Evolutionary conservation across 2,329 filamentous ascomycete genomes (phyloP), one percentile per base, ranked within the genome.

Genomic region (Pseudopyrenochaeta lycopersici): DNA sequence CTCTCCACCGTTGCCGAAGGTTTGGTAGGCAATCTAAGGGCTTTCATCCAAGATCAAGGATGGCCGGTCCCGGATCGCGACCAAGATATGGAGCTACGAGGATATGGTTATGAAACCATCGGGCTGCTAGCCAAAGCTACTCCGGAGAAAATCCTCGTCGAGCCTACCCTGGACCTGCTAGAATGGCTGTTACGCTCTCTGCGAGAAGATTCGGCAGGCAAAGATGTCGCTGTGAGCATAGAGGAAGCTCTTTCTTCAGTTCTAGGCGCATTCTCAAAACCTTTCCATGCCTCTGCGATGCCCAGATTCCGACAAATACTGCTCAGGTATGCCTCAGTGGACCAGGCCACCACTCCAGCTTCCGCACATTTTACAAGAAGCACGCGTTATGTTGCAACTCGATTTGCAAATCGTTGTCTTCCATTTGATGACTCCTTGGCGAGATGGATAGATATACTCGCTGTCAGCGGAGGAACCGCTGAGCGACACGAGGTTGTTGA

Each of bases 341-440:
- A 49, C 14, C 52, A 63, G 42, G 32, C 53, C 2, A 57, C 49
- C 10, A 56, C 57, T 3, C 62, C 60, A 42, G 63, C 56, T 62
- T 58, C 69, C 56, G 31, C 84, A 89, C 62, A 64, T 20, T 66
- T 72, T 39, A 63, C 63, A 21, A 67, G 73, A 57, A 93, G 90
- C 66, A 90, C 90, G 30, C 87, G 91, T 7, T 95, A 93, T 76
- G 89, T 91, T 17, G 89, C 89, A 20, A 88, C 95, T 7, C 90
- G 95, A 52, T 97, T 94, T 82, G 91, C 92, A 10, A 98, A 98
- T 70, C 85, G 91, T 45, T 96, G 92, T 67, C 80, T 99, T 4
- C 85, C 89, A 1, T 97, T 92, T 64, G 83, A 83, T 17, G 92
- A 97, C 67, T 82, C 91, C 9, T 81, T 89, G 32, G 95, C 87